Base-by-base conservation (phyloP, 352 stramenopile genomes). In the Phytophthora pini region DNA sequence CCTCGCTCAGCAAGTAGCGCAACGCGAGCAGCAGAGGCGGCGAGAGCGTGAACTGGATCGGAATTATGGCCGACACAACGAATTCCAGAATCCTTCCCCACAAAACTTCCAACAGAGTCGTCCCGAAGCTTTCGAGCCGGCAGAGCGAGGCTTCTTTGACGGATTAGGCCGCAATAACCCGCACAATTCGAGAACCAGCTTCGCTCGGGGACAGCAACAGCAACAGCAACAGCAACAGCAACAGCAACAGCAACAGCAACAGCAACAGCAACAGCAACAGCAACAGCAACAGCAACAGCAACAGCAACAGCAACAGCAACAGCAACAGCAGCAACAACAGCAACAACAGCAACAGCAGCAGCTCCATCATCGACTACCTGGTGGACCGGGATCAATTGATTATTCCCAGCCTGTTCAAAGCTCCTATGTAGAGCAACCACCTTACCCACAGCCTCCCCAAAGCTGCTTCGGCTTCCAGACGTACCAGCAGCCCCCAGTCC, bases 1-100 rank as follows among this genome's bases (percentile, higher is more conserved):
- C 9, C 60, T 90, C 1, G 71, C 77, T 3, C 68, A 90, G 43
- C 82, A 89, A 50, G 79, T 89, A 9, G 77, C 77, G 5, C 72
- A 86, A 59, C 79, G 71, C 3, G 75, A 90, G 22, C 50, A 77
- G 53, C 79, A 83, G 43, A 82, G 85, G 46, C 79, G 65, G 4
- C 68, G 57, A 4, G 74, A 87, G n/a, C 68, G 69, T 40, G 70
- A 82, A 45, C 22, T 70, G 10, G 65, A 76, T 7, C 55, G 64
- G 0, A 75, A 70, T 2, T 66, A 66, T 10, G 22, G 13, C 20
- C 56, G 51, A 24, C 50, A 11, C 17, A 49, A 53, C 26, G 51
- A 7, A 22, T 51, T 56, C 22, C 43, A 61, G 29, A 31, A 57
- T 45, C 43, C 40, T 9, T n/a, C 56, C n/a, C 38, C 61, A 22